Base-by-base conservation (phyloP, 2,329 filamentous ascomycete genomes). In the Paracoccidioides lutzii region DNA sequence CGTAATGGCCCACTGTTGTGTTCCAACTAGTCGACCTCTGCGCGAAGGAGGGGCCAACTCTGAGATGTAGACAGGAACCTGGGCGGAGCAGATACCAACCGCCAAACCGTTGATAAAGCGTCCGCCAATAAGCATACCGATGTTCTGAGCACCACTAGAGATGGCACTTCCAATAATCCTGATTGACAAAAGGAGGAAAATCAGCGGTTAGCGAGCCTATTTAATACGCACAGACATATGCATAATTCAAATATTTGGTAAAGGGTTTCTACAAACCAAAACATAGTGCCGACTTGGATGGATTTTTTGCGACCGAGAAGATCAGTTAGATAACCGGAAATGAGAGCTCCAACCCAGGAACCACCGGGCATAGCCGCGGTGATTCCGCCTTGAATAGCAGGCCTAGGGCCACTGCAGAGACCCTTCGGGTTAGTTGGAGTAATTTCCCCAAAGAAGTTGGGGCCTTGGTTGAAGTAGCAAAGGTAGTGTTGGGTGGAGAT, bases 331-430 rank as follows among this genome's bases (percentile, higher is more conserved):
- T 62, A 65, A 10, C 68, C 70, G 6, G 69, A 68, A 30, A 56
- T 61, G 9, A 71, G 70, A 50, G 84, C 79, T 58, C 83, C 84
- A 30, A 84, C 67, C 72, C 82, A 87, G 0, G 84, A 87, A 38
- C 84, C 84, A 55, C 78, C 84, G 15, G 84, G 80, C 82, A 88
- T 87, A 45, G 82, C 74, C 28, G 84, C 83, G 0, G 81, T 84
- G 64, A 88, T 87, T 33, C 76, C 82, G 14, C 81, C 83, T 68
- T 85, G 82, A 0, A 75, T 71, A 59, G 78, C 60, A 7, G 71
- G 57, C 2, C 52, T 65, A 3, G 75, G 74, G 40, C 76, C 76
- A 22, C 72, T 75, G 66, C 78, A 82, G 44, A 61, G 54, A 15
- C 66, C 68, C 0, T 68, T 55, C 7, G 70, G 67, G 7, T 71